phyloP scores from a whole-genome alignment of 2,329 filamentous ascomycete species.

The Xenoacremonium recifei region DNA sequence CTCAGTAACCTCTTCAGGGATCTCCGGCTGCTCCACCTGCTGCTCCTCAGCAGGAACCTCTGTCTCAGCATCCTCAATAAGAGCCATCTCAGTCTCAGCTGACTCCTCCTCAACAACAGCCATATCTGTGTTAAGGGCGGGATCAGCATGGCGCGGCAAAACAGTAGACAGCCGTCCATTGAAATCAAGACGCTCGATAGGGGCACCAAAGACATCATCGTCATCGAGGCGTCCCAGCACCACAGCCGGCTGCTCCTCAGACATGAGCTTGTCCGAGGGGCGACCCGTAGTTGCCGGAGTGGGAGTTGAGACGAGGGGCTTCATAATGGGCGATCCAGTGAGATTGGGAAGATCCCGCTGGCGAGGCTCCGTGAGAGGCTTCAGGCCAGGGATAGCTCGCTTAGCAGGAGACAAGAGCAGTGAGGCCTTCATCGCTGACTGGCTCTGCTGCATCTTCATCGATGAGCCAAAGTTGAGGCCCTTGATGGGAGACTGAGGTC shows the following conservation, averaged over 20 bases:
- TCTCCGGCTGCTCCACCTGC: slow-evolving; percentile 2
- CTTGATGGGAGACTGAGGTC: slow-evolving; percentile 42
- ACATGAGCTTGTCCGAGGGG: slow-evolving; percentile 37
- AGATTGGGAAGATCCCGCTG: slow-evolving; percentile 16
- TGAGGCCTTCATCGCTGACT: slow-evolving; percentile 44
- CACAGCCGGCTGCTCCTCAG: slow-evolving; percentile 29
- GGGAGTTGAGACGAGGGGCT: slow-evolving; percentile 34
- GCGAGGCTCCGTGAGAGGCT: slow-evolving; percentile 29
- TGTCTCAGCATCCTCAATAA: neutral
- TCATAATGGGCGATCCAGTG: slow-evolving; percentile 33
- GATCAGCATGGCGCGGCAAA: slow-evolving; percentile 42
- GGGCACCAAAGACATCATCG: slow-evolving; percentile 34
- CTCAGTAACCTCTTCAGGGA: slow-evolving; percentile 4
- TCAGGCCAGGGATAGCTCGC: slow-evolving; percentile 35
- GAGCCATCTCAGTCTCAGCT: slow-evolving; percentile 1
- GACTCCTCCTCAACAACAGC: slow-evolving; percentile 30
- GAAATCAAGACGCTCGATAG: slow-evolving; percentile 38
- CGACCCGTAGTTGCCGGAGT: slow-evolving; percentile 21
- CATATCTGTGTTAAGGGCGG: slow-evolving; percentile 32
- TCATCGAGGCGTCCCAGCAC: slow-evolving; percentile 23
- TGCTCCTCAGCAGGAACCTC: slow-evolving; percentile 1
- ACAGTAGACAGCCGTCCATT: slow-evolving; percentile 46
- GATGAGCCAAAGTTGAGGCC: slow-evolving; percentile 24
- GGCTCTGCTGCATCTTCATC: slow-evolving; percentile 19
- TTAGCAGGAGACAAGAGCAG: slow-evolving; percentile 52